phyloP scores from a whole-genome alignment of 139 green algal species.

The Tetratostichococcus sp. region DNA sequence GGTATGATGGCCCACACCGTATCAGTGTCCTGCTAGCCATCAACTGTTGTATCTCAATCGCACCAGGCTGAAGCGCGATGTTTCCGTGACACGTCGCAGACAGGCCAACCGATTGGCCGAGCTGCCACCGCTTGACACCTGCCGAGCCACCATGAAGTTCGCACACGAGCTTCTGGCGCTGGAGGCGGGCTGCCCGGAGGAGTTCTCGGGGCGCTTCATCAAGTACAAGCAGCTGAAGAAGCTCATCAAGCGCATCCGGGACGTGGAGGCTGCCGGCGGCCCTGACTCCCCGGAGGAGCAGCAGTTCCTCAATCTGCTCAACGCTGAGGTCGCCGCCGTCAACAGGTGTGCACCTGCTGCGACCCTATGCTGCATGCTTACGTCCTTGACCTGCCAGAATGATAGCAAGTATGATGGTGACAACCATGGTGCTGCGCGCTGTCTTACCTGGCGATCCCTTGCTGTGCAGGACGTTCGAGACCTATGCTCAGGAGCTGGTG shows the following conservation, averaged over 20 bases:
- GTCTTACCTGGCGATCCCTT: too few relatives aligned
- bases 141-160: not conserved
- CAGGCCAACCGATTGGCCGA: too few relatives aligned
- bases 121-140: too few relatives aligned
- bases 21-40: too few relatives aligned
- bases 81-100: too few relatives aligned
- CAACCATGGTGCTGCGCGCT: too few relatives aligned
- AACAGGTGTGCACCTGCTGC: not conserved
- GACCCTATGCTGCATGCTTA: too few relatives aligned
- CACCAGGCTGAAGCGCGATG: too few relatives aligned
- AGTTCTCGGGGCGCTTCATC: not conserved
- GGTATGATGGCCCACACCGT: too few relatives aligned
- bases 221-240: conserved; percentile 1
- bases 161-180: not conserved
- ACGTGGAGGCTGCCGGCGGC: not conserved
- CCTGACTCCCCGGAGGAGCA: not conserved
- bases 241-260: not conserved
- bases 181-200: not conserved
- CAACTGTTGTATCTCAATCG: too few relatives aligned
- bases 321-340: not conserved
- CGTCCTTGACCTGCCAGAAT: too few relatives aligned
- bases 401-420: too few relatives aligned
- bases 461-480: not conserved
- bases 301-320: not conserved
- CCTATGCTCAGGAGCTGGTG: not conserved